Evolutionary conservation across 768 basidiomycete species (phyloP), one percentile per base, ranked within the genome.

Genomic region (Collybia sp.): DNA sequence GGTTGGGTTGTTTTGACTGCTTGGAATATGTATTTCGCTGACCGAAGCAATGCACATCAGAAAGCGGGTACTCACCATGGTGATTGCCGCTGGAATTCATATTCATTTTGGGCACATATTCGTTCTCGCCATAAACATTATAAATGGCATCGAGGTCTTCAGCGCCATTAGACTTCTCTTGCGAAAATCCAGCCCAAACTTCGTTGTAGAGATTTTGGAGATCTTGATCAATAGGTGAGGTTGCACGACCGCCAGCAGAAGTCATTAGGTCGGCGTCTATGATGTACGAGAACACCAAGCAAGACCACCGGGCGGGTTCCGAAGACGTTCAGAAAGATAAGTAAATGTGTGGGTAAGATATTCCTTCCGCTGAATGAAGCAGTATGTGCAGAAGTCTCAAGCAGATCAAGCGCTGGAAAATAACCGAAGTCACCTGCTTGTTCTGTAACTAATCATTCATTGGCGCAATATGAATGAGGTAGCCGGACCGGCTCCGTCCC

Each of bases 181-280:
- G 80, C 25, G 72, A 64, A 54, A 85, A 88, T 20, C 77, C 78
- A 38, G 77, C 78, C 70, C 83, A 82, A 16, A 88, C 85, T 60
- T 86, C 82, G 51, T 87, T 77, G 62, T 88, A 89, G 37, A 89
- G 75, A 46, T 75, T 72, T 53, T 86, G 82, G 4, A 88, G 73
- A 57, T 88, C 85, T 55, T 81, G 80, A 50, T 88, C 86, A 33
- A 77, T 76, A 3, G 82, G 78, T 41, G 71, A 66, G 37, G 50
- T 51, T 33, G 67, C 61, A 37, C 57, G 58, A 37, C 25, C 25
- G 25, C 4, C 25, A 8, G 25, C 25, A 8, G 25, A 25, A 25
- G 25, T 25, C 25, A 25, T 25, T 25, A 25, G 25, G 25, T 25
- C 25, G 25, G 8, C 8, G 25, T 8, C 25, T 25, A 25, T 8